Evolutionary conservation across 441 rosid species (phyloP), one percentile per base, ranked within the genome.

Genomic region (Gossypium schwendimanii): DNA sequence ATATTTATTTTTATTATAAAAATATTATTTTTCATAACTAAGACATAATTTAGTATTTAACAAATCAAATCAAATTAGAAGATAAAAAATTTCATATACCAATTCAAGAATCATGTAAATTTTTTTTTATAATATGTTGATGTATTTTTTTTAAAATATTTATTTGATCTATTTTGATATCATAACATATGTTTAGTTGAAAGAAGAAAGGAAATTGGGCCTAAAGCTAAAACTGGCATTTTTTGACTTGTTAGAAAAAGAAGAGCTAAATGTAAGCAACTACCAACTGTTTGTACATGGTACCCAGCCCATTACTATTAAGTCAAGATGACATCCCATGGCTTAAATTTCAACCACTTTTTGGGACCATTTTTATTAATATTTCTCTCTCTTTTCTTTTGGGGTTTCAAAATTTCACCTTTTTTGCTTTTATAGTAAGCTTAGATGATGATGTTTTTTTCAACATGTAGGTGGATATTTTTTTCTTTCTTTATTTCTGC

Each of bases 291-390:
- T n/a, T 26, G 26, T 15, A 77, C 67, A 77, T 77, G 84, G 55
- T 54, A 10, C 80, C 81, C 83, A 80, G 87, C 87, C 88, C 87
- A 73, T 71, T 77, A 80, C 80, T 76, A 77, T 76, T 72, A 69
- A 47, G 24, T 28, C 77, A 81, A 73, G 76, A 41, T 73, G 79
- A 75, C 84, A 67, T 33, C 80, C 73, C 66, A 44, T 5, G 0
- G 31, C 63, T 53, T 68, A 50, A 44, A 33, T 71, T 71, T 79
- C 77, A 76, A 52, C 73, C 60, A 69, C 73, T 69, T 77, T 77
- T 71, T 45, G 84, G 87, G 86, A 84, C 89, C 84, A 77, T 80
- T 26, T 68, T 68, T 4, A 21, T 23, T 68, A 63, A 14, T 75
- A 18, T 10, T 68, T 68, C 28, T 24, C 23, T 3, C 4, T 18